phyloP scores from a whole-genome alignment of 257 asterid genomes.

The Orobanche coerulescens region DNA sequence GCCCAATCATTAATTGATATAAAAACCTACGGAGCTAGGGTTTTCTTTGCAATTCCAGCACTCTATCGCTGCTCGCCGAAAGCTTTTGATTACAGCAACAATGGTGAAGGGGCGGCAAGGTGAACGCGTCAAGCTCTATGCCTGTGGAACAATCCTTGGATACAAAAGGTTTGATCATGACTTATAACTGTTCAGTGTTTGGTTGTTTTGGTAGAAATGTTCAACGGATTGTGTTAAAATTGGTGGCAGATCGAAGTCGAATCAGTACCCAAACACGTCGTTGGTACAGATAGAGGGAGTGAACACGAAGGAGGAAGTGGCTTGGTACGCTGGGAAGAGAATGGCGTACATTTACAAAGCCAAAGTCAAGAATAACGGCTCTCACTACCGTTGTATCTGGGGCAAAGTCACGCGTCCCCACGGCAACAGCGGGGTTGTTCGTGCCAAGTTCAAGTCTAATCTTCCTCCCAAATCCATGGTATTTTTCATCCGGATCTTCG shows the following conservation, averaged over 20 bases:
- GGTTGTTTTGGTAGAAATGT: not conserved
- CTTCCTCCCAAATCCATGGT: slow-evolving; percentile 64
- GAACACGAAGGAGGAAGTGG: slow-evolving; percentile 60
- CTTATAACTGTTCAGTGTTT: not conserved
- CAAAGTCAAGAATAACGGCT: slow-evolving; percentile 50
- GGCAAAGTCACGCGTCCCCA: slow-evolving; percentile 61
- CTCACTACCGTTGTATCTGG: slow-evolving; percentile 64
- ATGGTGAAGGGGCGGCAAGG: slow-evolving; percentile 28
- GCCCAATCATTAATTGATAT: not conserved
- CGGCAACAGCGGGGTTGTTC: slow-evolving; percentile 67
- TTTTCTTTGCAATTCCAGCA: not conserved
- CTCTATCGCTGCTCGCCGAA: not conserved
- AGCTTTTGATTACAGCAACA: slow-evolving; percentile 1
- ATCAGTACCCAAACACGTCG: slow-evolving; percentile 65
- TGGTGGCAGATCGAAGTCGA: slow-evolving; percentile 50
- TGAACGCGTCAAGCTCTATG: slow-evolving; percentile 31
- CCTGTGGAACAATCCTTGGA: slow-evolving; percentile 61
- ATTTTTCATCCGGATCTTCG: not conserved
- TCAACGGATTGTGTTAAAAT: not conserved
- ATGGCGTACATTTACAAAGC: slow-evolving; percentile 68
- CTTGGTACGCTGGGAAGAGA: slow-evolving; percentile 63
- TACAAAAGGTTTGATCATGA: slow-evolving; percentile 41
- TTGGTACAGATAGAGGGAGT: slow-evolving; percentile 66
- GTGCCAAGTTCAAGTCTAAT: slow-evolving; percentile 64
- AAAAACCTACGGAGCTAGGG: not conserved